phyloP scores from a whole-genome alignment of 768 basidiomycete genomes.

The Naganishia vaughanmartiniae region DNA sequence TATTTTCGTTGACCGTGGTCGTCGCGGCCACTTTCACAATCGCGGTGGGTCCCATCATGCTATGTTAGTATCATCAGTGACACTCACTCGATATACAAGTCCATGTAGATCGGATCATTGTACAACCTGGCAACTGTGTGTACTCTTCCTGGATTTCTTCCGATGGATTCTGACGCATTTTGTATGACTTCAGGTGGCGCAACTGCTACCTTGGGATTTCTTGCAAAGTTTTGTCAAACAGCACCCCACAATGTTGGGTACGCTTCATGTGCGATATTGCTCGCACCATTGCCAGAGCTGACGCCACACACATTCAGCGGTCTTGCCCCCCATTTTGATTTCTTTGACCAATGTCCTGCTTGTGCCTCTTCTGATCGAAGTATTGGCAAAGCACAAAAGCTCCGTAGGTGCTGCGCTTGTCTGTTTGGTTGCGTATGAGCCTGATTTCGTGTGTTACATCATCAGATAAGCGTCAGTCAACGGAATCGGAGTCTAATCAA shows the following conservation, averaged over 20 bases:
- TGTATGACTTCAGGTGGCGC: background rate
- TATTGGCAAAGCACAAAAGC: background rate
- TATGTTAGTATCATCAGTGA: background rate
- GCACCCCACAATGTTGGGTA: background rate
- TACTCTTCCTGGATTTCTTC: background rate
- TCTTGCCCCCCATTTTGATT: conserved; percentile 5
- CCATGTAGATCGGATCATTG: background rate
- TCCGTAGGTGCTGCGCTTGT: background rate
- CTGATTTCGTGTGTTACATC: background rate
- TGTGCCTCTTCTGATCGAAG: conserved; percentile 2
- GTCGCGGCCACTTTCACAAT: background rate
- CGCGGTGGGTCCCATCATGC: background rate
- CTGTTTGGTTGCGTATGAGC: background rate
- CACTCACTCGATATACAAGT: background rate
- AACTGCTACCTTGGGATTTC: background rate
- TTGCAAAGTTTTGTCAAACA: background rate
- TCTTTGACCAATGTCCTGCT: background rate
- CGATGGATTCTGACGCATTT: background rate
- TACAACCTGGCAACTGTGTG: conserved; percentile 1
- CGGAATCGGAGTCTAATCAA: conserved; percentile 14
- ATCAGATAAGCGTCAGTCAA: conserved; percentile 2
- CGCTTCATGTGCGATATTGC: background rate
- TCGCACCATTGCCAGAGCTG: no score
- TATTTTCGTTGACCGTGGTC: background rate
- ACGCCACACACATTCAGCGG: no score